Base-by-base conservation (phyloP, 2,329 filamentous ascomycete species). In the Apiospora koreana region DNA sequence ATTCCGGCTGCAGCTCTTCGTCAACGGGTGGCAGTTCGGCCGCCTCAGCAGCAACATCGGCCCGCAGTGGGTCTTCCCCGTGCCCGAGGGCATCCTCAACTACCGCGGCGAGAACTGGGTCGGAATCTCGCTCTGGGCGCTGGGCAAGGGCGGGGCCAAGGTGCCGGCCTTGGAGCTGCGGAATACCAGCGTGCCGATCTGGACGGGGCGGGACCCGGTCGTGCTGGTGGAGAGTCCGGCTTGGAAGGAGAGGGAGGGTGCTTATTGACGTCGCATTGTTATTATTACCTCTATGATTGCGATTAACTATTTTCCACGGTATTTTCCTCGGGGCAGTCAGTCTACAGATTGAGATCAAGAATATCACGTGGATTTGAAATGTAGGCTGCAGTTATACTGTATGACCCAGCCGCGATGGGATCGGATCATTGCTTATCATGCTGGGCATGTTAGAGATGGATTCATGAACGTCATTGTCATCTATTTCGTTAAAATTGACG, bases 1-100 rank as follows among this genome's bases (percentile, higher is more conserved):
- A 42, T 93, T 91, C 73, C 84, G 92, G 18, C 89, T 85, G 1
- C 87, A 92, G 74, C 79, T 94, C 8, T 94, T 88, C 76, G 89
- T 94, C 67, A 94, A 94, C 75, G 93, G 93, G 0, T 94, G 90
- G 79, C 92, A 94, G 78, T 94, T 90, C 70, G 85, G 85, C 9
- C 82, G 83, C 69, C 83, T 83, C 66, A 79, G 88, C n/a, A 90
- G 89, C 76, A 91, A 94, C 72, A 85, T 95, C 35, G 93, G 93
- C 0, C 93, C 93, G 0, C 92, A 95, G 81, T 89, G 86, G 0
- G 83, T 80, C 2, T 95, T 91, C 78, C 92, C 92, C 1, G 92
- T 95, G 0, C 93, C 93, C 0, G 87, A 94, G 80, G 92, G 92
- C 25, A 86, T 95, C 28, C 81, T 94, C 66, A 86, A 95, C 76